A percentile compares a stretch with the other conserved stretches of the same genome.
These are phyloP conservation scores for Lactarius quietus DNA, from an alignment of 768 basidiomycete species.

Conservation along the genomic window DNA sequence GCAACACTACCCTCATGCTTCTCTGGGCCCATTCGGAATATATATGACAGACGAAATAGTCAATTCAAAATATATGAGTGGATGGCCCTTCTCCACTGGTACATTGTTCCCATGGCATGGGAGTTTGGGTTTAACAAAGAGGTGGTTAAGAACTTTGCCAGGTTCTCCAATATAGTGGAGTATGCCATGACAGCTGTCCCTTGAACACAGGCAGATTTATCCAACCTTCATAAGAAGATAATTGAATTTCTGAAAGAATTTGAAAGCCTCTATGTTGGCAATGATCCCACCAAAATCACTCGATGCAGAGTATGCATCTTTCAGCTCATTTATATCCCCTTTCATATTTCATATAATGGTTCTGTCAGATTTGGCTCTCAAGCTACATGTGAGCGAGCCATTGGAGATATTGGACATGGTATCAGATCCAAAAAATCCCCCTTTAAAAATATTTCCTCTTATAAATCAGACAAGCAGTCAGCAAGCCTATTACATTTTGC, in stretches of 20 bases:
- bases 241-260: neutral
- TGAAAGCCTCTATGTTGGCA: slow-evolving; percentile 5
- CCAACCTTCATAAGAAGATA: neutral
- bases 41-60: neutral
- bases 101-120: neutral
- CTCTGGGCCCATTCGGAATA: neutral
- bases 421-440: too few relatives aligned
- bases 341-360: too few relatives aligned
- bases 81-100: slow-evolving; percentile 1
- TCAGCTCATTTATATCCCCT: too few relatives aligned
- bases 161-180: too few relatives aligned
- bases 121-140: slow-evolving; percentile 12
- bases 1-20: neutral
- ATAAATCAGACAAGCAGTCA: too few relatives aligned
- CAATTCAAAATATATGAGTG: neutral
- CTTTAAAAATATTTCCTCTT: too few relatives aligned
- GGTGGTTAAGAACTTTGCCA: slow-evolving; percentile 21
- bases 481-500: neutral
- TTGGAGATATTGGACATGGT: too few relatives aligned
- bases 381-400: too few relatives aligned
- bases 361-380: too few relatives aligned
- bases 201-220: neutral
- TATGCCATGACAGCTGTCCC: neutral
- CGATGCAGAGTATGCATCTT: neutral
- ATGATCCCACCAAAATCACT: neutral